phyloP scores from a whole-genome alignment of 768 basidiomycete genomes.

The Punctularia strigosozonata region DNA sequence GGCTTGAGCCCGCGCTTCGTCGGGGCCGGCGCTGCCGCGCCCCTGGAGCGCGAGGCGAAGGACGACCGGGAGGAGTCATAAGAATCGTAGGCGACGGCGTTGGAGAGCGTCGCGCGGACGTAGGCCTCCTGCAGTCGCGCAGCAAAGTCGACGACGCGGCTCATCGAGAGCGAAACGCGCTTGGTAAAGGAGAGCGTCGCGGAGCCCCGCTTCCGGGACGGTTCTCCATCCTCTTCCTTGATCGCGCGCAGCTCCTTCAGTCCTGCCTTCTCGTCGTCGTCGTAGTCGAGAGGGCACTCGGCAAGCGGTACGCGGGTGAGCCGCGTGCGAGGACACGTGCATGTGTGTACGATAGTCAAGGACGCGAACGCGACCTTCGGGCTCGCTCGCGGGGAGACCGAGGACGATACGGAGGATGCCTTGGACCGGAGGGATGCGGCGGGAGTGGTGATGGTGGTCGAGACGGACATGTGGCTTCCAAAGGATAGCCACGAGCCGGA shows the following conservation, averaged over 20 bases:
- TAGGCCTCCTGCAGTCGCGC: conserved; percentile 48
- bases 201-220: too few relatives aligned
- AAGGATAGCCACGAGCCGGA: conserved; percentile 32
- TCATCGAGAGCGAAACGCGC: conserved; percentile 24
- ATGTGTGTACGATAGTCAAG: too few relatives aligned
- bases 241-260: too few relatives aligned
- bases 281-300: too few relatives aligned
- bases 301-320: too few relatives aligned
- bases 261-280: too few relatives aligned
- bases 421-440: conserved; percentile 21
- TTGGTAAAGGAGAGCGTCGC: too few relatives aligned
- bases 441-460: conserved; percentile 23
- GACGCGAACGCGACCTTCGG: too few relatives aligned
- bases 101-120: conserved; percentile 40
- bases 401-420: too few relatives aligned
- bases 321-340: too few relatives aligned
- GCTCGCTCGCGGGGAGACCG: too few relatives aligned
- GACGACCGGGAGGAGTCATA: conserved; percentile 6
- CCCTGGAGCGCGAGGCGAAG: conserved; percentile 10
- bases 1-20: conserved; percentile 16
- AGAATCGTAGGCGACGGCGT: conserved; percentile 20
- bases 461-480: conserved; percentile 24
- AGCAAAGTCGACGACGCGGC: conserved; percentile 37
- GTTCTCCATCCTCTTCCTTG: too few relatives aligned
- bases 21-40: not conserved